Conservation (phyloP, 495 filamentous ascomycete genomes). For the Poronia punctata region DNA sequence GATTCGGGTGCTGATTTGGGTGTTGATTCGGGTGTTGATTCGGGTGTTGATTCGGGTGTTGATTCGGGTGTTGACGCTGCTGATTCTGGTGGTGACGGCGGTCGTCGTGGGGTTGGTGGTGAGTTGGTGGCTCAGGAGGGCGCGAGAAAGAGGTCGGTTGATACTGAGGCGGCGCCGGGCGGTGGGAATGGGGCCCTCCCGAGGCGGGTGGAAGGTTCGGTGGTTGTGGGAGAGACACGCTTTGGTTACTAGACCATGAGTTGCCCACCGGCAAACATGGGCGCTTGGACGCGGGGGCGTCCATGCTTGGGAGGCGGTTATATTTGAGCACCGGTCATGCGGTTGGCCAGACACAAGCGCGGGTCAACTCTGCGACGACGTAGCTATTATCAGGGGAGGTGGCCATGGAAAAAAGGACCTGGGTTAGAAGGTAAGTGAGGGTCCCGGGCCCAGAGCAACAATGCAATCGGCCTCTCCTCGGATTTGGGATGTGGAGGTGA, state of each 20-base stretch:
- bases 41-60: constrained; percentile 37
- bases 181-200: constrained; percentile 33
- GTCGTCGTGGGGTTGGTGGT: constrained; percentile 34
- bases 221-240: constrained; percentile 40
- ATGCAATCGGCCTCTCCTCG: constrained; percentile 2
- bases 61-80: constrained; percentile 39
- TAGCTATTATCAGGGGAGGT: constrained; percentile 28
- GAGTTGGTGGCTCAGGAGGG: constrained; percentile 26
- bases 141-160: constrained; percentile 35
- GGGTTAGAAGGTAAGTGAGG: constrained; percentile 17
- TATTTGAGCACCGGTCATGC: constrained; percentile 26
- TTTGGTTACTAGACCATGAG: constrained; percentile 41
- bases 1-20: constrained; percentile 21
- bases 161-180: constrained; percentile 35
- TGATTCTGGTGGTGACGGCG: constrained; percentile 42
- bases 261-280: constrained; percentile 35
- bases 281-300: constrained; percentile 42
- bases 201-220: constrained; percentile 29
- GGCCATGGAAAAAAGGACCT: constrained; percentile 32
- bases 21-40: constrained; percentile 37
- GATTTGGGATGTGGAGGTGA: constrained; percentile 25
- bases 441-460: constrained; percentile 17
- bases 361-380: constrained; percentile 26
- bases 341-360: constrained; percentile 8
- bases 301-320: constrained; percentile 39